Evolutionary conservation across 1,284 basidiomycete species (phyloP).

Genomic region (Melanopsichium pennsylvanicum): DNA sequence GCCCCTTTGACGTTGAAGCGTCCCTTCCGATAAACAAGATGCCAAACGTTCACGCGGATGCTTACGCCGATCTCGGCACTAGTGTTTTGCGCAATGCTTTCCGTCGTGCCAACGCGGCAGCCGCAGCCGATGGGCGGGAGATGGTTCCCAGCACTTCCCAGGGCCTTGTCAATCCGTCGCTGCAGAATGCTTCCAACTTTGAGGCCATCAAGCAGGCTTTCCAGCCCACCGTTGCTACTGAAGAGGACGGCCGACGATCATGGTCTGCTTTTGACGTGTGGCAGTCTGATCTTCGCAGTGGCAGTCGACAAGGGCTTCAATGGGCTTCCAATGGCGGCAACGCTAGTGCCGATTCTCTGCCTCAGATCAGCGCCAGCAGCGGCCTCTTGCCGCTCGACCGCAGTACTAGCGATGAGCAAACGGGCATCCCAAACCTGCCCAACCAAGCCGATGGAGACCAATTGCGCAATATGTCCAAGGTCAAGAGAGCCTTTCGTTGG

Average conservation of each 20-base stretch:
- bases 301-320: constrained; percentile 15
- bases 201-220: constrained; percentile 56
- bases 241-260: constrained; percentile 53
- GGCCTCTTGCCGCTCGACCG: constrained; percentile 38
- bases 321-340: constrained; percentile 27
- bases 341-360: constrained; percentile 40
- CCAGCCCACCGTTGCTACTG: constrained; percentile 41
- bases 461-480: constrained; percentile 33
- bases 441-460: constrained; percentile 17
- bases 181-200: constrained; percentile 48
- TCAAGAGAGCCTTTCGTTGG: constrained; percentile 49
- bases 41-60: constrained; percentile 13
- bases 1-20: constrained; percentile 6
- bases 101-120: constrained; percentile 31
- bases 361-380: constrained; percentile 28
- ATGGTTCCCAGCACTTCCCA: constrained; percentile 13
- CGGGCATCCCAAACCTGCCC: background rate
- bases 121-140: constrained; percentile 11
- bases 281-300: constrained; percentile 41
- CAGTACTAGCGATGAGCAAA: constrained; percentile 28
- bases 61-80: constrained; percentile 25
- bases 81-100: constrained; percentile 36
- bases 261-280: constrained; percentile 58
- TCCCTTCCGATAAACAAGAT: constrained; percentile 18
- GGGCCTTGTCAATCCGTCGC: constrained; percentile 18